Conservation (phyloP, 352 stramenopile genomes). For the Phytophthora ramorum region DNA sequence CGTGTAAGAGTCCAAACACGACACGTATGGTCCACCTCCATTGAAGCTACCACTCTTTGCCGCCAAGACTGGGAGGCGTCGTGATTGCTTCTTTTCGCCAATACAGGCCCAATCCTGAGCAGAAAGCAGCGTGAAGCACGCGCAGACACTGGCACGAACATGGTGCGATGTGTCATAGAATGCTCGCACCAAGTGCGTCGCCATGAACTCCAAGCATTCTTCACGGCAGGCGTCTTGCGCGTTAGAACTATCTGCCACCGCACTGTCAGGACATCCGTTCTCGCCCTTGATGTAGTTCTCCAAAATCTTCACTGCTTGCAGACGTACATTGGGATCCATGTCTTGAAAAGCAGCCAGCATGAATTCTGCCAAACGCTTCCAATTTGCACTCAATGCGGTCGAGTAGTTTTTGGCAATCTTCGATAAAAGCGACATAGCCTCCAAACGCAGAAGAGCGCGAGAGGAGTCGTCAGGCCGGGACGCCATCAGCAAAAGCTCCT, state of each 20-base stretch:
- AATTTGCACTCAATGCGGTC: constrained; percentile 71
- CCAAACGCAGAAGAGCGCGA: constrained; percentile 64
- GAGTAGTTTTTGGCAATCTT: constrained; percentile 90
- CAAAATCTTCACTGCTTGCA: constrained; percentile 89
- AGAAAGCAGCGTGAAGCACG: constrained; percentile 85
- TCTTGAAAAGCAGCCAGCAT: constrained; percentile 87
- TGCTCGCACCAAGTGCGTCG: constrained; percentile 78
- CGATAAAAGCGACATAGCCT: constrained; percentile 84
- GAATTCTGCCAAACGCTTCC: constrained; percentile 74
- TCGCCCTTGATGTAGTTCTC: constrained; percentile 90
- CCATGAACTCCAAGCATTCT: constrained; percentile 80
- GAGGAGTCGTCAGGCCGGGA: constrained; percentile 66
- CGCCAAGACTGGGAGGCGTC: constrained; percentile 40
- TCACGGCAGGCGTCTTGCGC: constrained; percentile 32
- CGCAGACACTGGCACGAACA: constrained; percentile 86
- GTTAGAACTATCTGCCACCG: background rate
- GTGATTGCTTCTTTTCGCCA: constrained; percentile 47
- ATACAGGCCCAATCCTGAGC: constrained; percentile 71
- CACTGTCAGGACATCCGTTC: constrained; percentile 23
- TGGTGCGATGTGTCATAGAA: constrained; percentile 90
- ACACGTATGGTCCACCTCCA: constrained; percentile 37
- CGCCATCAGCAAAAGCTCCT: constrained; percentile 76
- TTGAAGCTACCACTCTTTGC: constrained; percentile 40
- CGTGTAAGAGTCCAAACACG: constrained; percentile 71
- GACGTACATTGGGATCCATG: constrained; percentile 82